Evolutionary conservation across 2,329 filamentous ascomycete genomes (phyloP), one percentile per base, ranked within the genome.

Genomic region (Penicillium sp.): DNA sequence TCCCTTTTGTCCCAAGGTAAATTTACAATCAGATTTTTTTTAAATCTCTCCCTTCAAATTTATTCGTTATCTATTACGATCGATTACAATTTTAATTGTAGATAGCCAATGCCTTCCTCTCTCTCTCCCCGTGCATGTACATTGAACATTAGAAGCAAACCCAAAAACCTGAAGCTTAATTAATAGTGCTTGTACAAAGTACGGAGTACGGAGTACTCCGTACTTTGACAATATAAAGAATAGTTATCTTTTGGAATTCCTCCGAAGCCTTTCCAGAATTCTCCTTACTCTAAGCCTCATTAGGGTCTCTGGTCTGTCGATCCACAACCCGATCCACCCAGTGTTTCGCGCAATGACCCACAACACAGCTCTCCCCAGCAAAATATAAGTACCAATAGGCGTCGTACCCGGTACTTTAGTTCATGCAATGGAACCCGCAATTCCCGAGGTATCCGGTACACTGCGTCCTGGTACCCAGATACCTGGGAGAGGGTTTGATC

Each of bases 331-430:
- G 52, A 56, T 63, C 63, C 58, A 61, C 48, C 44, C 59, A 60
- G 59, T 61, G 66, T 68, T 68, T 68, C 66, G 66, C 48, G 56
- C 64, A 38, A 43, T 52, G 60, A 48, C 55, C 65, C 63, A 61
- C 55, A 41, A n/a, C 38, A 55, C 58, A 64, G 60, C 60, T 66
- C 47, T 39, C 55, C 53, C 53, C 34, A 43, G 31, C 44, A 52
- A 47, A 38, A 25, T 27, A 16, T 8, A 21, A 27, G 57, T 63
- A 62, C 52, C 51, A 57, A 61, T 57, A 54, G 52, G 29, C n/a
- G 21, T 44, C 34, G 60, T 64, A 62, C 21, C 57, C 25, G 44
- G 27, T 64, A 64, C 61, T 15, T 50, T 44, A 49, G 49, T 33
- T 34, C n/a, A 9, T n/a, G 39, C 38, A 47, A 4, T 38, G 27